Evolutionary conservation across 805 yeast genomes (phyloP).

Genomic region (Saccharomycopsis schoenii): DNA sequence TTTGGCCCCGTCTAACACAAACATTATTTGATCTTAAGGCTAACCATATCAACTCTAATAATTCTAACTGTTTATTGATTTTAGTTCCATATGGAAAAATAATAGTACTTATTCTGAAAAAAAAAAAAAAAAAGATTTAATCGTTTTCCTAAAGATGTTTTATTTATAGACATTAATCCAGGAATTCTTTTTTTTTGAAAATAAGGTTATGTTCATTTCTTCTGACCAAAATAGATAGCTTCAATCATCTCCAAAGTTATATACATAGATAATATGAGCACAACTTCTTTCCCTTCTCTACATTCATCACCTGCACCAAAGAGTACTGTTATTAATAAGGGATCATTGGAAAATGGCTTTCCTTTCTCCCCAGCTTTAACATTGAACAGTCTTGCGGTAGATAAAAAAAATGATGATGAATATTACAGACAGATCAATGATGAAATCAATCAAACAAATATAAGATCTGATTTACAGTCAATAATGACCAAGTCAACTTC

Average conservation of each 20-base stretch:
- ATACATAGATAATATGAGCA: background rate
- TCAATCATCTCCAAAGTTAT: background rate
- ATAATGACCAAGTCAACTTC: constrained; percentile 8
- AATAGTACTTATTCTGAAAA: too few species aligned
- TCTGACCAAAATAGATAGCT: background rate
- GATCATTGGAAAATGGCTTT: background rate
- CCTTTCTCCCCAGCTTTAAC: background rate
- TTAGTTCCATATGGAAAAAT: background rate
- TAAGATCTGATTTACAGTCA: constrained; percentile 15
- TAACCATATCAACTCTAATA: background rate
- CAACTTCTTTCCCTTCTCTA: background rate
- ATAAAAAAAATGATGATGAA: constrained; percentile 4
- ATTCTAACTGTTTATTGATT: background rate
- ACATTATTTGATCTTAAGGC: background rate
- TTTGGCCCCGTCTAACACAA: background rate
- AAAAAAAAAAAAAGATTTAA: too few species aligned
- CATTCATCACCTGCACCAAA: background rate
- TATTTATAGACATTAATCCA: too few species aligned
- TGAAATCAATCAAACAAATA: constrained; percentile 13
- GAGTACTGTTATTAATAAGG: background rate
- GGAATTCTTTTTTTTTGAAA: too few species aligned
- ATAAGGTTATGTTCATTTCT: background rate
- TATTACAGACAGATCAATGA: constrained; percentile 12
- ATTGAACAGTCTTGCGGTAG: background rate
- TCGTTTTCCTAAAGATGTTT: too few species aligned